phyloP scores from a whole-genome alignment of 139 green algal genomes.

The Eudorina sp. region DNA sequence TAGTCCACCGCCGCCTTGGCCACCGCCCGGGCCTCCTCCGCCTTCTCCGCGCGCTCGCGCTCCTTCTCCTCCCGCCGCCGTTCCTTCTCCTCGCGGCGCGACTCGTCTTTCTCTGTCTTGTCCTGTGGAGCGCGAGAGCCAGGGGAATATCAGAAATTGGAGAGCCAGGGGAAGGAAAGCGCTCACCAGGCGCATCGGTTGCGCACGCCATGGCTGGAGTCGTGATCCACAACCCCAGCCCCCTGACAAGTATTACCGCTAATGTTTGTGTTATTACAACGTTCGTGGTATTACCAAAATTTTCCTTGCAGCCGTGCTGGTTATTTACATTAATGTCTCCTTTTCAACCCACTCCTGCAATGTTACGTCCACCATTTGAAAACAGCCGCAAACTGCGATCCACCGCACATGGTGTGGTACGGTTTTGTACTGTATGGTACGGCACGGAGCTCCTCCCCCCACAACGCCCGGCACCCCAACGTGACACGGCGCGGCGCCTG shows the following conservation, averaged over 20 bases:
- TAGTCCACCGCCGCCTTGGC: neutral
- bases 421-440: no score
- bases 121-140: neutral
- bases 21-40: neutral
- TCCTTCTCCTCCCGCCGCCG: constrained; percentile 28
- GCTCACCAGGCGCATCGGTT: neutral
- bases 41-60: constrained; percentile 2
- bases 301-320: no score
- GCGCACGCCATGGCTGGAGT: neutral
- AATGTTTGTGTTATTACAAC: no score
- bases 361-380: no score
- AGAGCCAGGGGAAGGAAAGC: neutral
- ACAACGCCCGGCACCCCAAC: neutral
- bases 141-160: neutral
- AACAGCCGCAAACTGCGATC: neutral
- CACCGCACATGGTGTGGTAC: neutral
- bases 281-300: no score
- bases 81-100: constrained; percentile 14
- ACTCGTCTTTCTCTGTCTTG: constrained; percentile 16
- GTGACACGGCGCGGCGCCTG: neutral
- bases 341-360: no score
- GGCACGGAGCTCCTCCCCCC: neutral
- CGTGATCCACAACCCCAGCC: neutral
- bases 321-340: no score
- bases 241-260: neutral